Base-by-base conservation (phyloP, 352 stramenopile species). In the Globisporangium orthogonon region DNA sequence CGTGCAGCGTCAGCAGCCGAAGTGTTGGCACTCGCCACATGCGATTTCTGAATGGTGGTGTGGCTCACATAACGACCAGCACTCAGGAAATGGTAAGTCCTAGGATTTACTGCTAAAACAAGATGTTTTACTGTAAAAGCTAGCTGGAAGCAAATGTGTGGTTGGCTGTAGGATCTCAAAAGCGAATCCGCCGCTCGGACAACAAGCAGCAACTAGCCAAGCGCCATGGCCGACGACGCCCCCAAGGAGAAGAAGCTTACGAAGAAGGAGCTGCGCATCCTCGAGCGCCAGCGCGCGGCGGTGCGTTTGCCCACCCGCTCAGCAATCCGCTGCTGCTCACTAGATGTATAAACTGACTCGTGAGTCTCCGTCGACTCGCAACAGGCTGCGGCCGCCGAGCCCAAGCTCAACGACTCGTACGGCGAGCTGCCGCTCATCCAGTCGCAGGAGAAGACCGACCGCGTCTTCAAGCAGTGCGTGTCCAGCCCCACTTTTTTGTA, bases 401-500 rank as follows among this genome's bases (percentile, higher is more conserved):
- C 80, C 46, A 90, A 74, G 67, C 83, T 93, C 62, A 93, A 74
- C 30, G 83, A 92, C 58, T 90, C 68, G 62, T 97, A 89, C 65
- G 90, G 89, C 57, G 88, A 97, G 50, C 48, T 87, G 51, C 89
- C 88, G 59, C 79, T 97, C 39, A 82, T 97, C 62, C 89, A 98
- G 76, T 97, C 88, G 54, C 76, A 83, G 62, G 77, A 94, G 53
- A 86, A 83, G 59, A 87, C 68, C 47, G 86, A 91, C 65, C 86
- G 86, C 58, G 73, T 73, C 57, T 92, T 78, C 60, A 78, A 79
- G 57, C 46, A 56, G 68, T 79, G 81, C 67, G 60, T 58, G 68
- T 78, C 52, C 67, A 6, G 10, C 28, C 7, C 17, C 49, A 56
- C 10, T 50, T 28, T 10, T 17, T 18, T 28, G 4, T 51, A 10